These are phyloP conservation scores for Colletotrichum sansevieriae DNA, from an alignment of 2,329 filamentous ascomycete species.

Conservation along the genomic window DNA sequence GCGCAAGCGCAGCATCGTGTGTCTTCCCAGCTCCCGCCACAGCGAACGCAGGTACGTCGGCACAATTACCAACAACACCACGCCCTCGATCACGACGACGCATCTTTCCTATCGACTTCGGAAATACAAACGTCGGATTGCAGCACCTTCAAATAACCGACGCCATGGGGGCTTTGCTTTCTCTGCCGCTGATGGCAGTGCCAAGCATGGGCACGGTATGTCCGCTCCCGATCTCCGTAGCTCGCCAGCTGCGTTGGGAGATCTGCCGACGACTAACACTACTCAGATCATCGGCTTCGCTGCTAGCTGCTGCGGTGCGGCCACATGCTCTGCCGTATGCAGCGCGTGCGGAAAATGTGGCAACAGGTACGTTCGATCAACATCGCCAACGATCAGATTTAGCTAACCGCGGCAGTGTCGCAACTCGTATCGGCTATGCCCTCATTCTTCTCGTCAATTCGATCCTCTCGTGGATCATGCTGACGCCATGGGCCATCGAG, in stretches of 20 bases:
- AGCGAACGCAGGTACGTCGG: not conserved
- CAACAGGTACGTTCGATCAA: constrained; percentile 76
- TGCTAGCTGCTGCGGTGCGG: constrained; percentile 95
- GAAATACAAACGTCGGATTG: not conserved
- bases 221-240: constrained; percentile 45
- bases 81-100: not conserved
- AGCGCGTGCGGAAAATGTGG: constrained; percentile 96
- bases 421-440: constrained; percentile 96
- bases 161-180: constrained; percentile 90
- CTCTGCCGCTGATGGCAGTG: constrained; percentile 88
- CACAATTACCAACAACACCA: not conserved
- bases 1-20: not conserved
- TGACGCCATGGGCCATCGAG: constrained; percentile 97
- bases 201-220: constrained; percentile 88
- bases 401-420: constrained; percentile 72
- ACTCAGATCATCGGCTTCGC: constrained; percentile 79
- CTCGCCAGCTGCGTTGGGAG: not conserved
- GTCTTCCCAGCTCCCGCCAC: not conserved
- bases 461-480: constrained; percentile 98
- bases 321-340: constrained; percentile 95
- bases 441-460: constrained; percentile 96
- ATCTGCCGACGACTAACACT: constrained; percentile 9
- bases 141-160: not conserved
- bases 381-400: not conserved
- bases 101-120: not conserved